A percentile compares a stretch with the other conserved stretches of the same genome.
These are phyloP conservation scores for Anisodus acutangulus DNA, from an alignment of 257 asterid species.

Conservation along the genomic window DNA sequence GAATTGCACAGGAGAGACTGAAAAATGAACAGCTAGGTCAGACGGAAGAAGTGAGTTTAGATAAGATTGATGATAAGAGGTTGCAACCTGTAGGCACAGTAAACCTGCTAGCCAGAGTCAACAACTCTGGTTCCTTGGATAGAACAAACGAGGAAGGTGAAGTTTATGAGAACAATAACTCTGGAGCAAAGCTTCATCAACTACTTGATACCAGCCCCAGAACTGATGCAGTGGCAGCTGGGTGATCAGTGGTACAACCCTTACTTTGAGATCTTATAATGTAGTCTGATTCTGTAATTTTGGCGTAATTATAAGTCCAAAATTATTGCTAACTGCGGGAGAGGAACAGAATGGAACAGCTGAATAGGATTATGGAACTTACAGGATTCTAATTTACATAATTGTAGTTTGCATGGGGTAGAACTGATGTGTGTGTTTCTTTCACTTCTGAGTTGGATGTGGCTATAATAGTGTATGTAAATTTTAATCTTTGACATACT, in stretches of 20 bases:
- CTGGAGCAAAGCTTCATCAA: constrained; percentile 81
- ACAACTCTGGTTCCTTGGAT: constrained; percentile 57
- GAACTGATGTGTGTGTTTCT: background rate
- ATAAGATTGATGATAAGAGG: constrained; percentile 50
- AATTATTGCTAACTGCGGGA: constrained; percentile 66
- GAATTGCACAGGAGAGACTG: constrained; percentile 65
- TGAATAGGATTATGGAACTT: constrained; percentile 24
- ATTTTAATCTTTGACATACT: background rate
- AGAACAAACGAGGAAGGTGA: constrained; percentile 55
- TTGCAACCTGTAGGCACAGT: constrained; percentile 73
- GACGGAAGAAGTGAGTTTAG: constrained; percentile 41
- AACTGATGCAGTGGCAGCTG: constrained; percentile 88
- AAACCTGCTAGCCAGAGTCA: constrained; percentile 82
- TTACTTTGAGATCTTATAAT: background rate
- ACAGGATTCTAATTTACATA: constrained; percentile 25
- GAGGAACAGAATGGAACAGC: constrained; percentile 37
- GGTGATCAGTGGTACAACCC: constrained; percentile 43
- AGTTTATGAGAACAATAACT: constrained; percentile 45
- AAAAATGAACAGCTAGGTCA: constrained; percentile 46
- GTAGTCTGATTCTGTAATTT: constrained; percentile 48
- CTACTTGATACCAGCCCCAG: constrained; percentile 72
- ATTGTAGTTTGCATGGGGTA: constrained; percentile 10
- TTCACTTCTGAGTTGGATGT: background rate
- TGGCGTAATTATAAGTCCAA: constrained; percentile 77
- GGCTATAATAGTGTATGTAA: background rate